Evolutionary conservation across 1,284 basidiomycete genomes (phyloP).

Genomic region (Lignosus rhinocerotis): DNA sequence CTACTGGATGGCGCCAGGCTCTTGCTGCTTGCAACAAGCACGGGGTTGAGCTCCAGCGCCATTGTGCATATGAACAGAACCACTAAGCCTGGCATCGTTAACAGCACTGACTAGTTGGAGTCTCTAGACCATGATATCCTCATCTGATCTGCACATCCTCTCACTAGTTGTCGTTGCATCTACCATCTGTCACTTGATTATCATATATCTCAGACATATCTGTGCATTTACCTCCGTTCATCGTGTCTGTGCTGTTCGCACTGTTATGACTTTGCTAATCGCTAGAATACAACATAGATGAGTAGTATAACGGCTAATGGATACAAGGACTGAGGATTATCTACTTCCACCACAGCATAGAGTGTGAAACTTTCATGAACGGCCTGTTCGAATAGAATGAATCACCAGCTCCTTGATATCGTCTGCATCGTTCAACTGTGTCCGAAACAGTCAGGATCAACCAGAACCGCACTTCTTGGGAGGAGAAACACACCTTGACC

Average conservation of each 20-base stretch:
- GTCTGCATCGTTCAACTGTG: slow-evolving; percentile 19
- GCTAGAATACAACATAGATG: too few relatives aligned
- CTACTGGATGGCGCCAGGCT: slow-evolving; percentile 5
- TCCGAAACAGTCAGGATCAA: neutral
- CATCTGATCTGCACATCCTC: too few relatives aligned
- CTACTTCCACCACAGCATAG: neutral
- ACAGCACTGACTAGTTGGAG: too few relatives aligned
- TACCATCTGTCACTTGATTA: too few relatives aligned
- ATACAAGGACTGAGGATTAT: neutral
- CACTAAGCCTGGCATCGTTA: too few relatives aligned
- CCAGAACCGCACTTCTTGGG: neutral
- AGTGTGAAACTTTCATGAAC: neutral
- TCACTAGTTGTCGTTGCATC: too few relatives aligned
- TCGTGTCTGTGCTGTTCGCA: too few relatives aligned
- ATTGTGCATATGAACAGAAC: neutral
- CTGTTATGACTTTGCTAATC: too few relatives aligned
- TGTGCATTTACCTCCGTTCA: too few relatives aligned
- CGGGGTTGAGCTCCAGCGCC: slow-evolving; percentile 11
- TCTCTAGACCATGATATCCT: too few relatives aligned
- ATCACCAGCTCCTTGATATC: slow-evolving; percentile 21
- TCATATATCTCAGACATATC: too few relatives aligned
- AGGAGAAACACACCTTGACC: slow-evolving; percentile 17
- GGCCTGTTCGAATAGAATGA: slow-evolving; percentile 12
- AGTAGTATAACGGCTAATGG: neutral
- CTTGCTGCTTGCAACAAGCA: slow-evolving; percentile 7